Evolutionary conservation across 2,329 filamentous ascomycete species (phyloP).

Genomic region (Aspergillus tamarii): DNA sequence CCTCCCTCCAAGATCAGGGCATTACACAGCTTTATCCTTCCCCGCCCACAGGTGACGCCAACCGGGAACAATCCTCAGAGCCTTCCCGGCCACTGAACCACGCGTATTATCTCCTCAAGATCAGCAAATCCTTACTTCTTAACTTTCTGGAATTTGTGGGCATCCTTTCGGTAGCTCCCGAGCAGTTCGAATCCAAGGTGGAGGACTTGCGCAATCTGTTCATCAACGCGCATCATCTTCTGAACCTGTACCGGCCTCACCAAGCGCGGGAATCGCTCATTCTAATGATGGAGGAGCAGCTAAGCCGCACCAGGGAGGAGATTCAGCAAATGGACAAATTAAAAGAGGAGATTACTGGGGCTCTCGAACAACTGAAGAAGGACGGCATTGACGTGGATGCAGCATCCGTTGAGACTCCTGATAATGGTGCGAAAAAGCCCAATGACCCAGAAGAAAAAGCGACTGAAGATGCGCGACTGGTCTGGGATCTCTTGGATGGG

Average conservation of each 20-base stretch:
- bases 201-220: slow-evolving; percentile 79
- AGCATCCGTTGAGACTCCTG: slow-evolving; percentile 5
- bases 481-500: slow-evolving; percentile 47
- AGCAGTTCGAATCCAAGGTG: slow-evolving; percentile 70
- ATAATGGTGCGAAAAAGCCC: slow-evolving; percentile 10
- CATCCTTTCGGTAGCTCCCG: slow-evolving; percentile 68
- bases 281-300: slow-evolving; percentile 80
- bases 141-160: slow-evolving; percentile 87
- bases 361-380: slow-evolving; percentile 38
- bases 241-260: slow-evolving; percentile 93
- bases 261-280: slow-evolving; percentile 89
- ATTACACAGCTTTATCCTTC: slow-evolving; percentile 71
- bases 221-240: slow-evolving; percentile 87
- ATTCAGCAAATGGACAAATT: slow-evolving; percentile 76
- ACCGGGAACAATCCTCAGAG: slow-evolving; percentile 48
- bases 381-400: slow-evolving; percentile 31
- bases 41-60: slow-evolving; percentile 57
- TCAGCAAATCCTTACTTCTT: slow-evolving; percentile 82
- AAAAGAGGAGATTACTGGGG: slow-evolving; percentile 65
- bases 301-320: slow-evolving; percentile 73
- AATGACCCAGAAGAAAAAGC: slow-evolving; percentile 21
- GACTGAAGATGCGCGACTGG: slow-evolving; percentile 33
- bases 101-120: slow-evolving; percentile 68
- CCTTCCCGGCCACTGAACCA: slow-evolving; percentile 51
- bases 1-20: slow-evolving; percentile 69